phyloP scores from a whole-genome alignment of 768 basidiomycete genomes.

The Gymnopilus junonius region DNA sequence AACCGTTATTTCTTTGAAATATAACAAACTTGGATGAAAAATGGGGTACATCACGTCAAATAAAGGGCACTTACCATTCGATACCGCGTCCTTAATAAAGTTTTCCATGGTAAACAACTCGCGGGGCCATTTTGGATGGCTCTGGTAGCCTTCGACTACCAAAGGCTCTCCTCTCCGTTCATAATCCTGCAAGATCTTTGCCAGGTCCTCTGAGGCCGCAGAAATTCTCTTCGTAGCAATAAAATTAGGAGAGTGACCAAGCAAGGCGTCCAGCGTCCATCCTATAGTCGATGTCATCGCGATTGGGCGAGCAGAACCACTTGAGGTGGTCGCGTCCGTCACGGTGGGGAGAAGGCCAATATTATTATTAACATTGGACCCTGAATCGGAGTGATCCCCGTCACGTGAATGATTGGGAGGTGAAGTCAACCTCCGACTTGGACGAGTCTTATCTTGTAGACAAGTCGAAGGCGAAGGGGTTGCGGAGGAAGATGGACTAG shows the following conservation, averaged over 20 bases:
- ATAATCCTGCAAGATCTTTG: slow-evolving; percentile 42
- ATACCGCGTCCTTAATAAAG: slow-evolving; percentile 40
- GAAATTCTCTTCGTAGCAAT: slow-evolving; percentile 27
- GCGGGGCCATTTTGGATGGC: slow-evolving; percentile 56
- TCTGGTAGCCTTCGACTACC: slow-evolving; percentile 66
- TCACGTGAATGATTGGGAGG: neutral
- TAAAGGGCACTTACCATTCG: slow-evolving; percentile 10
- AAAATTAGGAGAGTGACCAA: slow-evolving; percentile 37
- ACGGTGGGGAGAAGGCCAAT: neutral
- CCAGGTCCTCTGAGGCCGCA: slow-evolving; percentile 39
- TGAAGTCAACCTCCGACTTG: neutral
- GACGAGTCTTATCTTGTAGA: too few relatives aligned
- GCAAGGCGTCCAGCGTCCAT: slow-evolving; percentile 48
- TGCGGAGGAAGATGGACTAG: neutral
- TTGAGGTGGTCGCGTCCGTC: neutral
- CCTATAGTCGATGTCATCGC: slow-evolving; percentile 42
- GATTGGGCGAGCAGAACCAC: neutral
- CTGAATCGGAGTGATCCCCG: neutral
- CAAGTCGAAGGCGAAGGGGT: neutral
- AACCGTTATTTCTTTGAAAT: slow-evolving; percentile 53
- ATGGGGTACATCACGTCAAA: neutral
- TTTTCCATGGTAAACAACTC: slow-evolving; percentile 60
- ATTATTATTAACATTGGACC: too few relatives aligned
- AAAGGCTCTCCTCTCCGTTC: slow-evolving; percentile 62
- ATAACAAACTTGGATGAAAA: neutral